Base-by-base conservation (phyloP, 768 basidiomycete genomes). In the Gloeostereum incarnatum region DNA sequence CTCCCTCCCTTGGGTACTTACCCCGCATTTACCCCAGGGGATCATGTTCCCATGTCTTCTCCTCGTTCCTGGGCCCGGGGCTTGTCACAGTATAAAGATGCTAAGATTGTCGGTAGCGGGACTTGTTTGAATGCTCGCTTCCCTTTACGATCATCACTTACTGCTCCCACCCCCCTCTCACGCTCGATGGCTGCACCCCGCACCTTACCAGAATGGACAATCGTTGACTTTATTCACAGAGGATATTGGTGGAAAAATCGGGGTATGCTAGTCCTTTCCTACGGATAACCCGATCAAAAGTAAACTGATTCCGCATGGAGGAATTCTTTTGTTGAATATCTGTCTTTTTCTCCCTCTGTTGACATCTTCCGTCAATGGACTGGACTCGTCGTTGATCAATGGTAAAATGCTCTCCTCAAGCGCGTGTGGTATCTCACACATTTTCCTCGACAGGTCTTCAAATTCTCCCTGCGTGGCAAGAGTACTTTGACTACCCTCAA, bases 361-460 rank as follows among this genome's bases (percentile, higher is more conserved):
- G 40, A 80, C 81, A 11, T 71, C 78, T 13, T 60, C 69, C 10
- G 70, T 72, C 35, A 83, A 81, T 55, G 81, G 83, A 18, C 67
- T 79, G 35, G 78, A 82, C 51, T 75, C 76, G 3, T 81, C 78
- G n/a, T 56, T 80, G 31, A 63, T 80, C 11, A 81, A 81, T 47
- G 62, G 61, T 68, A 40, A 23, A 48, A 14, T 14, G 44, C 35
- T 45, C 39, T 27, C 7, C 31, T 8, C 8, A 7, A 33, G 10
- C 31, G 8, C 40, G 20, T 19, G 10, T 26, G 3, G 10, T 24
- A n/a, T 20, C 30, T 22, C 32, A 19, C 25, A 25, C 32, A 17
- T 38, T 38, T 31, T 58, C 40, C 55, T 45, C 41, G 30, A 41
- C 41, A 80, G 81, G 80, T 41, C 61, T 85, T 20, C 80, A 82